A percentile compares a stretch with the other conserved stretches of the same genome.
Evolutionary conservation across 2,329 filamentous ascomycete genomes (phyloP).

Genomic region (Biscogniauxia mediterranea): DNA sequence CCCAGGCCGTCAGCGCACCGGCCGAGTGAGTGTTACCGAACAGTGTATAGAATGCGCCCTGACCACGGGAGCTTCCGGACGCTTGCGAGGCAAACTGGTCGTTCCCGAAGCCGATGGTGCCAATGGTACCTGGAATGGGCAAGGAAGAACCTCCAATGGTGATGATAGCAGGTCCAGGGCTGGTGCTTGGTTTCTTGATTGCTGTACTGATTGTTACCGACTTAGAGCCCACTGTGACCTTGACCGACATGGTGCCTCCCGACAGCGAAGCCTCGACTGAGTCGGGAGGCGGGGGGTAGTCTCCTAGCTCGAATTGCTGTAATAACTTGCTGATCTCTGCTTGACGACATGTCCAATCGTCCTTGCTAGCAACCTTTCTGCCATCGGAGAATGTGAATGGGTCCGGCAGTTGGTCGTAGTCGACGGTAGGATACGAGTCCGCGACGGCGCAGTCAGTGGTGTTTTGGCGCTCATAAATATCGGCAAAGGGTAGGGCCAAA

Average conservation of each 20-base stretch:
- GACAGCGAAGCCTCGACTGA: conserved; percentile 44
- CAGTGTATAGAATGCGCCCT: conserved; percentile 58
- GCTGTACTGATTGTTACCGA: conserved; percentile 44
- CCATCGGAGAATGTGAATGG: conserved; percentile 47
- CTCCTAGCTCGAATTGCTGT: conserved; percentile 51
- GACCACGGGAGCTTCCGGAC: conserved; percentile 46
- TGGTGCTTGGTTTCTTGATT: conserved; percentile 44
- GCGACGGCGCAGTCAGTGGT: conserved; percentile 34
- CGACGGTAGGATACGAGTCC: conserved; percentile 36
- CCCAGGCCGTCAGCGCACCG: conserved; percentile 60
- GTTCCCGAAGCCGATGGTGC: conserved; percentile 58
- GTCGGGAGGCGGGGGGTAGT: conserved; percentile 45
- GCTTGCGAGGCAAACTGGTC: conserved; percentile 54
- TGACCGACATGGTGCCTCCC: conserved; percentile 43
- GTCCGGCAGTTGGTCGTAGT: conserved; percentile 42
- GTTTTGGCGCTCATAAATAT: conserved; percentile 39
- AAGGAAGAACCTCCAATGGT: conserved; percentile 54
- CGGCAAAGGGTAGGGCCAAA: conserved; percentile 27
- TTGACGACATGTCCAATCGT: conserved; percentile 47
- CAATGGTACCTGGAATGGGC: conserved; percentile 53
- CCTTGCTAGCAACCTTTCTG: conserved; percentile 42
- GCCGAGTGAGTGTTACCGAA: conserved; percentile 55
- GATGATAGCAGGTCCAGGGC: conserved; percentile 57
- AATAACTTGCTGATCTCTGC: conserved; percentile 47
- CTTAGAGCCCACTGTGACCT: conserved; percentile 43